Percentiles rank a stretch among this genome's conserved stretches.
Conservation (phyloP, 1,284 basidiomycete genomes). For the Pulchroboletus neoregius region DNA sequence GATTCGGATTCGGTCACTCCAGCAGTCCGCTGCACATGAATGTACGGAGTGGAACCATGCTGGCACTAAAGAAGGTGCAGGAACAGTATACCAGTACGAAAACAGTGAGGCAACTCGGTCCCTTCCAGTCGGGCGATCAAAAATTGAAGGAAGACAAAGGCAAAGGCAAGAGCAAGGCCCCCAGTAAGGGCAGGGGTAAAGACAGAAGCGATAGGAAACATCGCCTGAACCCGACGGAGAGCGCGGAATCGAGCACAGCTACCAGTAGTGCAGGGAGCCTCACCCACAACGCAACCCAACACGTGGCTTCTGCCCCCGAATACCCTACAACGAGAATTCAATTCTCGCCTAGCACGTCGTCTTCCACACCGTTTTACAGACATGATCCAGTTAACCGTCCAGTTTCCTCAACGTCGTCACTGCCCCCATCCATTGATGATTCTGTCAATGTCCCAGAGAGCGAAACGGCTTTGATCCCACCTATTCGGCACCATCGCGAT, state of each 20-base stretch:
- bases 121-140: constrained; percentile 53
- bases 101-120: constrained; percentile 63
- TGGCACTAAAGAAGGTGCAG: constrained; percentile 69
- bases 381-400: constrained; percentile 19
- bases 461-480: constrained; percentile 11
- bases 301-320: constrained; percentile 12
- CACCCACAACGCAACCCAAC: constrained; percentile 4
- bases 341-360: constrained; percentile 21
- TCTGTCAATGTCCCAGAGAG: constrained; percentile 9
- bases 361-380: constrained; percentile 13
- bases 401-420: constrained; percentile 20
- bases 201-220: constrained; percentile 20
- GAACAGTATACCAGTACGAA: constrained; percentile 74
- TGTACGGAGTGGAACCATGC: constrained; percentile 49
- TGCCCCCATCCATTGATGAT: constrained; percentile 8
- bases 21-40: constrained; percentile 36
- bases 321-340: constrained; percentile 13
- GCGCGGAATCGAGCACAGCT: constrained; percentile 30
- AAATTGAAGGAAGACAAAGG: constrained; percentile 8
- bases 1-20: constrained; percentile 6
- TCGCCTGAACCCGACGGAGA: constrained; percentile 19
- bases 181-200: constrained; percentile 21
- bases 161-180: constrained; percentile 24
- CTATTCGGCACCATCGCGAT: constrained; percentile 14
- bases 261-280: constrained; percentile 34